Base-by-base conservation (phyloP, 176 grass and related monocot species). In the Themeda triandra region DNA sequence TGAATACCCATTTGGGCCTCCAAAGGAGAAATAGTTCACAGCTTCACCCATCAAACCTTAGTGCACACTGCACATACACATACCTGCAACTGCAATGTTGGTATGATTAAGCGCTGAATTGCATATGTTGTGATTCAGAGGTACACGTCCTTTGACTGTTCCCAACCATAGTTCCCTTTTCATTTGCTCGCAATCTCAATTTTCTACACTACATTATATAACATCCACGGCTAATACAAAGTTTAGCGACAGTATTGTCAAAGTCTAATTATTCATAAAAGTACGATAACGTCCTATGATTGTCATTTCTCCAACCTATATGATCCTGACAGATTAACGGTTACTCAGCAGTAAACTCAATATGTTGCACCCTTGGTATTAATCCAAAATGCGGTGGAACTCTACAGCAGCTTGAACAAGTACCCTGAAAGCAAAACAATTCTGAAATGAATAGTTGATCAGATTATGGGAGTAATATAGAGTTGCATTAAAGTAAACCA, bases 381-480 rank as follows among this genome's bases (percentile, higher is more conserved):
- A 13, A 12, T 25, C 64, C 13, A 33, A 53, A 23, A 56, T 66
- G 45, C 21, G 54, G 3, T 10, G 35, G 25, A 49, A 56, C 42
- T 82, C 73, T 37, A 72, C 54, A 13, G 45, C 5, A 73, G 2
- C 49, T 81, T 51, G 60, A 23, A 53, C 49, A 21, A 56, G 23
- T 44, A 73, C 8, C 79, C 88, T 82, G 88, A 35, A 86, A 86
- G 56, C 5, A 69, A 66, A 81, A 25, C 66, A 71, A 13, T 71
- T 73, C n/a, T 42, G 37, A 24, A 69, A 86, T 9, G 21, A 35
- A 86, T 78, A 86, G 54, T 58, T 15, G 5, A 48, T 32, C 54
- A 13, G 31, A 71, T 73, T 28, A 73, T 37, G 1, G 8, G 4
- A 77, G 27, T 3, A 54, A 25, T 27, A 64, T 32, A 69, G 45